Evolutionary conservation across 345 rosid genomes (phyloP), one percentile per base, ranked within the genome.

Genomic region (Eucalyptus globulus): DNA sequence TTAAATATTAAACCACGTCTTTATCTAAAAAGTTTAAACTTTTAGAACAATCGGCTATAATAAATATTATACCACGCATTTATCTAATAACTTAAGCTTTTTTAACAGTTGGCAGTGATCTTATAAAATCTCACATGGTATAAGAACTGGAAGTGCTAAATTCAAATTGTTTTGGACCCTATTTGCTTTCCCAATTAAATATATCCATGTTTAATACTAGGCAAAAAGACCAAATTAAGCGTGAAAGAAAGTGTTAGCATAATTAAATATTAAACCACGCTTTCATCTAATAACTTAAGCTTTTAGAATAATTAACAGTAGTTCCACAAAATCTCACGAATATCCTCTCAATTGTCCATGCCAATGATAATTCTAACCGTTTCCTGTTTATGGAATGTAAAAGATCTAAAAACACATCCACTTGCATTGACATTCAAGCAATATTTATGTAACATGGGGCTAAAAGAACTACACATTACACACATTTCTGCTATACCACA

Each of bases 21-120:
- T 53, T 53, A 1, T 21, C 26, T 53, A 53, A 53, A 53, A 53
- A 53, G 9, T 2, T 53, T 8, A 53, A 53, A 8, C 2, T 53
- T 53, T 53, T 53, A 53, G 1, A 19, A 53, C 11, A 7, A 0
- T 53, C 5, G 0, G 1, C 0, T 53, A 53, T 53, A 1, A 1
- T 53, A 53, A 53, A 53, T 53, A 53, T 53, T 53, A 21, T 0
- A 40, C 43, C 43, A 53, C 5, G 0, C 26, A 1, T 53, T 53
- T 19, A 53, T 21, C 1, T 53, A 0, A 53, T 53, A 53, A 53
- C 0, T 53, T 21, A 53, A 21, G 5, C 0, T 53, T 53, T 53
- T 53, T 21, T 2, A 53, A 53, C 5, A 53, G 1, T 53, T 53
- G 0, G 11, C 2, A 4, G 5, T 53, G 5, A 53, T 53, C 2